These are phyloP conservation scores for Wickerhamiella azyma DNA, from an alignment of 805 yeast species.

Conservation along the genomic window DNA sequence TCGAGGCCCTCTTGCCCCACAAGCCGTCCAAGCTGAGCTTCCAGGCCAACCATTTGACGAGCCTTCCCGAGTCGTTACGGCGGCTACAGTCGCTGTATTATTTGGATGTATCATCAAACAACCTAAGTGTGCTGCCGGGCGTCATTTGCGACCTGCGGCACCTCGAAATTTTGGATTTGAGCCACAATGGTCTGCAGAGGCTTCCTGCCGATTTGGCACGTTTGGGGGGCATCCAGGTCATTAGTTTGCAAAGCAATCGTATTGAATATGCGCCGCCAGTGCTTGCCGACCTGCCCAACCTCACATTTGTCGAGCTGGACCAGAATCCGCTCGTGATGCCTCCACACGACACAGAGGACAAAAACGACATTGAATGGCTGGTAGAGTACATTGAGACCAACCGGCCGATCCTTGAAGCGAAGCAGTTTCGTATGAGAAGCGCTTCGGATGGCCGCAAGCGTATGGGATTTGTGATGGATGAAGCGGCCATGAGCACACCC, in stretches of 20 bases:
- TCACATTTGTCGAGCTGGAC: conserved; percentile 46
- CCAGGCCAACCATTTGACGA: conserved; percentile 36
- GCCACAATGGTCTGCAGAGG: conserved; percentile 37
- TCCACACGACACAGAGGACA: conserved; percentile 1
- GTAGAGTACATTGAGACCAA: conserved; percentile 23
- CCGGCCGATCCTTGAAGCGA: conserved; percentile 3
- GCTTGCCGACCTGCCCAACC: conserved; percentile 36
- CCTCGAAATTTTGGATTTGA: conserved; percentile 54
- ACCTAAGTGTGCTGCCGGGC: conserved; percentile 40
- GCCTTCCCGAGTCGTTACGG: conserved; percentile 27
- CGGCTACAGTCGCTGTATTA: conserved; percentile 36
- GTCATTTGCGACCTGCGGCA: conserved; percentile 26
- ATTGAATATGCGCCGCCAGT: conserved; percentile 42
- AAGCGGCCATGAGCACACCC: neutral
- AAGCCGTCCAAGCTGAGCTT: conserved; percentile 33
- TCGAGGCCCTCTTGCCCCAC: conserved; percentile 6
- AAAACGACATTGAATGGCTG: conserved; percentile 22
- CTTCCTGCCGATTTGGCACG: conserved; percentile 34
- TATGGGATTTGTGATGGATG: conserved; percentile 48
- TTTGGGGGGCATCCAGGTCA: conserved; percentile 33
- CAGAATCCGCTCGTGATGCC: conserved; percentile 43
- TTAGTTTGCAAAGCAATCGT: conserved; percentile 48
- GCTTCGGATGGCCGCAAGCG: conserved; percentile 41
- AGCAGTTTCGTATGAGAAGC: neutral
- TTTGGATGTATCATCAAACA: conserved; percentile 53